Evolutionary conservation across 371 early-diverging fungal genomes (phyloP).

Genomic region (Umbelopsis sp.): DNA sequence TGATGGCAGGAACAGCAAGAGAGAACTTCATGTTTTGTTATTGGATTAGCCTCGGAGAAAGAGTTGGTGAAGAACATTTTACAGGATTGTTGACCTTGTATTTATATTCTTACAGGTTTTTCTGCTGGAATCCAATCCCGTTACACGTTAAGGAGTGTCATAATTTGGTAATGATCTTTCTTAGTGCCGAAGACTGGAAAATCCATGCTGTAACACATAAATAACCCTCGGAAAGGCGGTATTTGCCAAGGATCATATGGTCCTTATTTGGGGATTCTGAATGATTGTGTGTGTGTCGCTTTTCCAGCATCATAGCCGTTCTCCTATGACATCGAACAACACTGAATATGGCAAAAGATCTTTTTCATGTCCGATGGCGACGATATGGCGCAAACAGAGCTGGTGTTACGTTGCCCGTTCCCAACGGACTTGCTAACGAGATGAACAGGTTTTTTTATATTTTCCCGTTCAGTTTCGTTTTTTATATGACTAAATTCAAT

Average conservation of each 20-base stretch:
- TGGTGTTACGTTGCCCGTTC: no score
- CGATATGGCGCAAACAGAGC: no score
- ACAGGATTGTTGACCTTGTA: background rate
- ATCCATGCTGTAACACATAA: constrained; percentile 5
- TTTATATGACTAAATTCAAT: no score
- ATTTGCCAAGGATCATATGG: background rate
- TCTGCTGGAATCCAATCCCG: background rate
- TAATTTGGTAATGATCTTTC: constrained; percentile 2
- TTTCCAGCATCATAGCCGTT: no score
- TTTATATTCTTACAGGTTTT: background rate
- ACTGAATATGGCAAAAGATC: no score
- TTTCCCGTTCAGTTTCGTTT: no score
- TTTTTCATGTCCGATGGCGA: no score
- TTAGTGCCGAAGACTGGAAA: background rate
- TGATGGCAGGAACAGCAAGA: background rate
- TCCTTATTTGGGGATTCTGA: background rate
- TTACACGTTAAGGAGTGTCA: constrained; percentile 10
- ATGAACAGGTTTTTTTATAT: no score
- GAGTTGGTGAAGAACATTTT: no score
- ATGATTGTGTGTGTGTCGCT: no score
- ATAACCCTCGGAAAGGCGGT: background rate
- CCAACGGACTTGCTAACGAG: no score
- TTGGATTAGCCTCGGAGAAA: background rate
- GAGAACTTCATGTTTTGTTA: constrained; percentile 10
- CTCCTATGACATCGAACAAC: no score